These are phyloP conservation scores for Cymbopogon citratus DNA, from an alignment of 176 grass and related monocot species.

Conservation along the genomic window DNA sequence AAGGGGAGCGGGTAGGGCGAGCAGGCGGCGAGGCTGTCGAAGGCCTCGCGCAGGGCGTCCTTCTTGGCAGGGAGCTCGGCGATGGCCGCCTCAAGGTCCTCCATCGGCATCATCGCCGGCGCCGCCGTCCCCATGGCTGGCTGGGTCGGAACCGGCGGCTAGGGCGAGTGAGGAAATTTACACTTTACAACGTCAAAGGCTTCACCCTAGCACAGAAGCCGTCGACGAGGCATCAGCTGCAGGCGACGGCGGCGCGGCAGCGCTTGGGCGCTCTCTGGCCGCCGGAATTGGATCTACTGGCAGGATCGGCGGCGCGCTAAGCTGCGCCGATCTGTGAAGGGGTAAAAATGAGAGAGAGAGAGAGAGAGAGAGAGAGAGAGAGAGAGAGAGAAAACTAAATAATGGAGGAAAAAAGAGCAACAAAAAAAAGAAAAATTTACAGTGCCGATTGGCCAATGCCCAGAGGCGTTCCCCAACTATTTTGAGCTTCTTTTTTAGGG, in stretches of 20 bases:
- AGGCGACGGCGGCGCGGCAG: not conserved
- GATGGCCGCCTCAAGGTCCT: constrained; percentile 30
- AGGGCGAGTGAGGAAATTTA: not conserved
- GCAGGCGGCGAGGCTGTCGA: constrained; percentile 29
- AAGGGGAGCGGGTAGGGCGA: constrained; percentile 38
- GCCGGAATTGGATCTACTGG: not conserved
- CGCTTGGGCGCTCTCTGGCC: no score
- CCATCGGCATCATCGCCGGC: constrained; percentile 10
- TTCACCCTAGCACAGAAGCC: no score
- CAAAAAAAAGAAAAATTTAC: no score
- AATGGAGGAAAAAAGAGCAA: no score
- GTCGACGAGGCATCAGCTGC: no score
- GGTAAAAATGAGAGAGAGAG: no score
- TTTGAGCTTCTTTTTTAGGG: not conserved
- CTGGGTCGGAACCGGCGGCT: not conserved
- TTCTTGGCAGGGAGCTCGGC: constrained; percentile 38
- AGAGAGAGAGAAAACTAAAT: no score
- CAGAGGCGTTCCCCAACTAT: not conserved
- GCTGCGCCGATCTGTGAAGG: no score
- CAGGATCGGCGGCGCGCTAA: no score
- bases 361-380: no score
- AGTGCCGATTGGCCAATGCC: no score
- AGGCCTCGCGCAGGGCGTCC: constrained; percentile 37
- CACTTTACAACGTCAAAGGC: not conserved
- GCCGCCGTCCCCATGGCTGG: not conserved